These are phyloP conservation scores for Lasiosphaeris hirsuta DNA, from an alignment of 495 filamentous ascomycete species.

Conservation along the genomic window DNA sequence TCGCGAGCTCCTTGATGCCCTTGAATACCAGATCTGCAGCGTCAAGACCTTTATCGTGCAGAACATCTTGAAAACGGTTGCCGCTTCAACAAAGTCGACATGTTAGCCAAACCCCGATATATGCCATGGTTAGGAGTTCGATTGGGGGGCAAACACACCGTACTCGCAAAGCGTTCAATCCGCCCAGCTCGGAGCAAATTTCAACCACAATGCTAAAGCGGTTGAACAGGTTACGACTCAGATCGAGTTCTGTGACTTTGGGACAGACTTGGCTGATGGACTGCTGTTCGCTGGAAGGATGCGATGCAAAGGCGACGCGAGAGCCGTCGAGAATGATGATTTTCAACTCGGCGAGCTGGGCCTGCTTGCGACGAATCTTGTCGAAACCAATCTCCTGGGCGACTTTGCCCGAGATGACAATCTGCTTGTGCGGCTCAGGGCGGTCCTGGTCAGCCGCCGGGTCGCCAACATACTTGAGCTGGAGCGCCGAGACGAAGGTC, in stretches of 20 bases:
- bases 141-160: constrained; percentile 55
- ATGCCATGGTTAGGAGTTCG: not conserved
- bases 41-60: constrained; percentile 35
- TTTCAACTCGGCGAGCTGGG: constrained; percentile 70
- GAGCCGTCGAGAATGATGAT: constrained; percentile 80
- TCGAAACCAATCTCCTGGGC: constrained; percentile 96
- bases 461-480: constrained; percentile 67
- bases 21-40: constrained; percentile 42
- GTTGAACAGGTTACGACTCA: constrained; percentile 80
- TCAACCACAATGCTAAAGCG: constrained; percentile 58
- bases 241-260: constrained; percentile 75
- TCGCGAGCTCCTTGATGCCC: constrained; percentile 62
- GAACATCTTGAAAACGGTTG: constrained; percentile 62
- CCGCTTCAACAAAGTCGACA: constrained; percentile 49
- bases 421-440: constrained; percentile 36
- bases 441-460: constrained; percentile 42
- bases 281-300: constrained; percentile 23
- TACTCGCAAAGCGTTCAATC: constrained; percentile 61
- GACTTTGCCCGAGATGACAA: constrained; percentile 76
- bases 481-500: constrained; percentile 75
- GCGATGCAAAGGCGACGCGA: constrained; percentile 48
- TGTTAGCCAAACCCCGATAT: constrained; percentile 52
- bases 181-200: constrained; percentile 65
- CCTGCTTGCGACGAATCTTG: constrained; percentile 77
- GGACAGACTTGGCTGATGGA: constrained; percentile 50